Base-by-base conservation (phyloP, 345 rosid species). In the Boechera stricta region DNA sequence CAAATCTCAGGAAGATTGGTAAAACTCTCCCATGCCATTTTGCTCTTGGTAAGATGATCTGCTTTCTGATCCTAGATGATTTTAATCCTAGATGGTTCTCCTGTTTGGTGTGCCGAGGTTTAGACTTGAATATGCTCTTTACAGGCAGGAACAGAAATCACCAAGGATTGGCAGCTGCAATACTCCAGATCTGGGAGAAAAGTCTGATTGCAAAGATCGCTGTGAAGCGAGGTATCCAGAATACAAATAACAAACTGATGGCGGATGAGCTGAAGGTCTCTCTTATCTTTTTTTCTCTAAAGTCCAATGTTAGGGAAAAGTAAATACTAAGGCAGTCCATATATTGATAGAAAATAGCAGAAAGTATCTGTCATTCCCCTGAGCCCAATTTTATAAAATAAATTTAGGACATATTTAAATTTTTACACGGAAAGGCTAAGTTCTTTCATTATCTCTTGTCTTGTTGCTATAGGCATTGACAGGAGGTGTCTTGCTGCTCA, bases 231-330 rank as follows among this genome's bases (percentile, higher is more conserved):
- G 99, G 99, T 70, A 91, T 96, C 73, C 98, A 93, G 85, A 96
- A 93, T 82, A 93, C 98, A 26, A 96, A 96, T 77, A 93, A 96
- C 88, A 96, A 96, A 81, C 75, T 93, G 67, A 96, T 93, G 99
- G 89, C 98, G 38, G 97, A 93, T 61, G 98, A 96, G 81, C 13
- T 96, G 61, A 93, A 93, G 97, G 99, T 93, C 53, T 84, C 84
- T 79, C 71, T 56, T 53, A 13, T 77, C 26, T 57, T 60, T 45
- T 62, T 26, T 10, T 69, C 33, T 64, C 47, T 57, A 32, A 29
- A 48, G 64, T 11, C 24, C 28, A 47, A 36, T 74, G 29, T 45
- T 21, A 35, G 54, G 65, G 52, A 44, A 57, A 64, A 15, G 55
- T 29, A 33, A 29, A 49, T 24, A 35, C 53, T 9, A 71, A 55